Conservation (phyloP, 225 moss, liverwort and hornwort species). For the Neckera pumila region DNA sequence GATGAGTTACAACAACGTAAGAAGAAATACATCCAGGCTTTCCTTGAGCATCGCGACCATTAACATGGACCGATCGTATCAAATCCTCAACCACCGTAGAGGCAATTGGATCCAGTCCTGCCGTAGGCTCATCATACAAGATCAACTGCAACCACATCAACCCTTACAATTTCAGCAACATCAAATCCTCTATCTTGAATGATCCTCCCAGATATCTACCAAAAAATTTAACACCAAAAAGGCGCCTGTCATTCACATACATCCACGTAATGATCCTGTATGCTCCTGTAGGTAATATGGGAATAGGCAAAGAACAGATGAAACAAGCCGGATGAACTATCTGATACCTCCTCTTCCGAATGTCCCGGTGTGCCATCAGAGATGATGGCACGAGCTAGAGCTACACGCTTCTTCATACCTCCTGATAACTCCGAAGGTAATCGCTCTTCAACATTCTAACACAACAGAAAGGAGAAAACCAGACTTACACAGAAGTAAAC, state of each 20-base stretch:
- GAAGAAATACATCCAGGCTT: constrained; percentile 84
- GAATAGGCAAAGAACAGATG: neutral
- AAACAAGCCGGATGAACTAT: neutral
- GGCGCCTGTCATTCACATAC: neutral
- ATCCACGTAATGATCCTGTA: neutral
- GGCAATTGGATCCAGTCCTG: constrained; percentile 92
- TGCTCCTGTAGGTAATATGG: neutral
- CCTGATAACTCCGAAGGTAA: constrained; percentile 83
- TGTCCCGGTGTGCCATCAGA: constrained; percentile 57
- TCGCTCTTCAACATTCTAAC: constrained; percentile 76
- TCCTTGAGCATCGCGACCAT: constrained; percentile 83
- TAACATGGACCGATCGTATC: constrained; percentile 85
- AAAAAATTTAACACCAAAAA: neutral
- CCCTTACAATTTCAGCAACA: neutral
- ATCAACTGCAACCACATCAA: constrained; percentile 53
- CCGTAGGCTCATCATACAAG: constrained; percentile 96
- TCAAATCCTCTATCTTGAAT: neutral
- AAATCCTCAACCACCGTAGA: constrained; percentile 96
- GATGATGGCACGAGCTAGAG: constrained; percentile 88
- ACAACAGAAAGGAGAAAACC: neutral
- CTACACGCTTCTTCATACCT: constrained; percentile 97
- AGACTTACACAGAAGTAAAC: neutral
- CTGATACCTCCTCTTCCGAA: constrained; percentile 61
- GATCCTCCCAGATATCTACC: neutral
- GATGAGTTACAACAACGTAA: constrained; percentile 94